Conservation (phyloP, 805 yeast genomes). For the Lachancea quebecensis region DNA sequence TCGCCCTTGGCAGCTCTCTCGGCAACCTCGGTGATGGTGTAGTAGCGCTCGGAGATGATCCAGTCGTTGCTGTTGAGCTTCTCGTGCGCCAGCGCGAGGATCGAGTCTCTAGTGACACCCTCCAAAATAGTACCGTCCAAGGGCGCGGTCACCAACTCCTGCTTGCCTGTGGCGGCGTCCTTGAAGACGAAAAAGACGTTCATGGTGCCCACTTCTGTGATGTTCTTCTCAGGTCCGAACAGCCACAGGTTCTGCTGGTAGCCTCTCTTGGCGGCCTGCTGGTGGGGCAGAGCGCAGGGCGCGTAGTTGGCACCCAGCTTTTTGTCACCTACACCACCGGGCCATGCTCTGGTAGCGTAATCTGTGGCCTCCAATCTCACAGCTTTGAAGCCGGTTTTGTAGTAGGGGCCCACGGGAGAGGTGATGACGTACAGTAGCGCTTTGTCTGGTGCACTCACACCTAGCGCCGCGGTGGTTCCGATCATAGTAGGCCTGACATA, state of each 20-base stretch:
- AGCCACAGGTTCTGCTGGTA: conserved; percentile 96
- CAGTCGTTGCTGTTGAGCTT: conserved; percentile 71
- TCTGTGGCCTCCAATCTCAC: conserved; percentile 92
- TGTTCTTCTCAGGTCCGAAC: conserved; percentile 78
- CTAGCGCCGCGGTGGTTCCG: conserved; percentile 84
- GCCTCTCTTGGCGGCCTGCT: conserved; percentile 84
- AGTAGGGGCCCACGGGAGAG: conserved; percentile 97
- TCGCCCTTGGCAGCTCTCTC: conserved; percentile 75
- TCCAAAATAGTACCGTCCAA: conserved; percentile 94
- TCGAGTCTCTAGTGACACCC: conserved; percentile 93
- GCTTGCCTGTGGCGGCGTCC: conserved; percentile 67
- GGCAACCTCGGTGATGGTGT: conserved; percentile 71
- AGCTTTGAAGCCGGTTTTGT: conserved; percentile 92
- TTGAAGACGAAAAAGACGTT: conserved; percentile 84
- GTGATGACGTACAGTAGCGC: conserved; percentile 84
- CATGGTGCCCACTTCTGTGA: conserved; percentile 98
- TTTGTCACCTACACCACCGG: conserved; percentile 95
- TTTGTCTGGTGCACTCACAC: conserved; percentile 74
- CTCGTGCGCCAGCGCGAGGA: conserved; percentile 68
- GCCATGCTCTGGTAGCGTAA: conserved; percentile 97
- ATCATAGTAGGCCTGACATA: conserved; percentile 93
- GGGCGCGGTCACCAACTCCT: conserved; percentile 93
- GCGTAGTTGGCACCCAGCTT: conserved; percentile 98
- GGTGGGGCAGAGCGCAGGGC: conserved; percentile 87
- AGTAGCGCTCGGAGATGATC: conserved; percentile 78